phyloP scores from a whole-genome alignment of 441 rosid species.

The Codiaeum variegatum region DNA sequence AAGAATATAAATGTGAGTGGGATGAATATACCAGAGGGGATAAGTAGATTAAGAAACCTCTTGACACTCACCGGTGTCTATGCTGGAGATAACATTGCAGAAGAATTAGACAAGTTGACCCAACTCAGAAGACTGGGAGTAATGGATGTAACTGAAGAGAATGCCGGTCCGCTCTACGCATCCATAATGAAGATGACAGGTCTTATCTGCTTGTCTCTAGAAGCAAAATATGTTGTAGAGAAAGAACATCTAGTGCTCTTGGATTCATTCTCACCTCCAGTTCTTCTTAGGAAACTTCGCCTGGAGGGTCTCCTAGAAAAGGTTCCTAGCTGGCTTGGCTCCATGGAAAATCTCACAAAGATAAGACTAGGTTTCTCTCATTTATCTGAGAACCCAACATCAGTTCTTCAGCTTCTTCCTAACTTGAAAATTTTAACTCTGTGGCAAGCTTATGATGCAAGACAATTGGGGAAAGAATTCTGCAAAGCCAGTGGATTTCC shows the following conservation, averaged over 20 bases:
- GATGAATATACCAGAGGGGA: constrained; percentile 29
- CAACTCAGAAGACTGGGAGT: constrained; percentile 36
- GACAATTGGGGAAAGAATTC: constrained; percentile 36
- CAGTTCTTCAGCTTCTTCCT: constrained; percentile 34
- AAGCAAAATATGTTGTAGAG: constrained; percentile 19
- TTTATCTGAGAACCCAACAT: constrained; percentile 36
- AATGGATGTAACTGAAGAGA: constrained; percentile 31
- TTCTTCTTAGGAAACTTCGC: constrained; percentile 30
- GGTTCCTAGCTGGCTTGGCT: constrained; percentile 34
- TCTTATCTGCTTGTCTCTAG: constrained; percentile 32
- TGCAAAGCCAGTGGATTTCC: constrained; percentile 38
- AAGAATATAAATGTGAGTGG: constrained; percentile 24
- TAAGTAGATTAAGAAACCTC: constrained; percentile 26
- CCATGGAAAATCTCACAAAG: constrained; percentile 32
- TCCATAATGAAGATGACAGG: constrained; percentile 32
- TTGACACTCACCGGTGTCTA: constrained; percentile 33
- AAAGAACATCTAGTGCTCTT: constrained; percentile 17
- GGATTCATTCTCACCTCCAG: constrained; percentile 37
- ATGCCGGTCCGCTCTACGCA: constrained; percentile 24
- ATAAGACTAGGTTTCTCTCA: constrained; percentile 30
- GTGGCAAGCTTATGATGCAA: constrained; percentile 37
- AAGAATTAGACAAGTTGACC: constrained; percentile 27
- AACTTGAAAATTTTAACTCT: constrained; percentile 31
- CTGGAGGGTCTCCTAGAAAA: constrained; percentile 29
- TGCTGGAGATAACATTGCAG: constrained; percentile 25